Base-by-base conservation (phyloP, 176 grass and related monocot species). In the Oropetium thomaeum region DNA sequence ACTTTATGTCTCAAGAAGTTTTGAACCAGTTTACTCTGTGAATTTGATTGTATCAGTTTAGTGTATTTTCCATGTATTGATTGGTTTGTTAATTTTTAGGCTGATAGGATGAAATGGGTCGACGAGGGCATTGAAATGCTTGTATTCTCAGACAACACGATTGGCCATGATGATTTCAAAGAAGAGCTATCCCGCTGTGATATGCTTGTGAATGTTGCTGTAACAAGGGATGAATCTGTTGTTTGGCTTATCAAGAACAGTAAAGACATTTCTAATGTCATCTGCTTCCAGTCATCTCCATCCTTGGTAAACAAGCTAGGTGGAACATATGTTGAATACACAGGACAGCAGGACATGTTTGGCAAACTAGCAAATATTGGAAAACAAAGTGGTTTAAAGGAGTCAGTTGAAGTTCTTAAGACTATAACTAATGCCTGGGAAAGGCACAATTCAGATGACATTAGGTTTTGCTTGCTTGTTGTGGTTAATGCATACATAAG, bases 391-490 rank as follows among this genome's bases (percentile, higher is more conserved):
- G 71, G 35, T 16, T 29, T 42, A 54, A 78, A 79, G 29, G 77
- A 89, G 84, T 89, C 89, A 4, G 4, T 42, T 55, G 86, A 91
- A 89, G 52, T 89, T 41, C 74, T 93, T 66, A 87, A 92, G 74
- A 89, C 88, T 41, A 74, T 92, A 71, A 89, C 84, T 51, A 88
- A 88, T 74, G 91, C 95, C 25, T 98, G 91, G 95, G 91, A 92
- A 83, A 92, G 95, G 73, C 87, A 92, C 67, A 92, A 98, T 84
- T 89, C 95, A 65, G 95, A 98, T 76, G 95, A 94, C 74, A 98
- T 98, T 77, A 93, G 91, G 27, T 92, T 92, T 76, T 98, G 89
- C 76, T 83, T 98, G 33, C 87, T 98, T 49, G 82, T 98, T 43
- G 82, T 92, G 17, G 70, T 92, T 78, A 98, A 94, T 73, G 85